Evolutionary conservation across 768 basidiomycete species (phyloP).

Genomic region (Naganishia vaughanmartiniae): DNA sequence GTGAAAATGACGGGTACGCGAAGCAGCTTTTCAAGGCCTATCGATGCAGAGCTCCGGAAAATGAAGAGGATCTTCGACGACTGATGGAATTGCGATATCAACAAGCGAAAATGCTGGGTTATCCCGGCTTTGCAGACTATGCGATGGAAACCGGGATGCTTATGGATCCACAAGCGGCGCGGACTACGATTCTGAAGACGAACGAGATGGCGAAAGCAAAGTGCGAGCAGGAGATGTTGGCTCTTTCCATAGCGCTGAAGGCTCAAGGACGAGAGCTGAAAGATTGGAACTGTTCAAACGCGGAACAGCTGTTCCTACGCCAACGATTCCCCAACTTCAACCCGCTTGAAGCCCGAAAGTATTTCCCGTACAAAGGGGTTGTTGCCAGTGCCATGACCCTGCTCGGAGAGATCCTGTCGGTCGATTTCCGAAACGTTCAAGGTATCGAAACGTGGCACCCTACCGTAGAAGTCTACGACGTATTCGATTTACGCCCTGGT

Average conservation of each 20-base stretch:
- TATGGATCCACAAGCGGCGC: neutral
- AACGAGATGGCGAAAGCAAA: neutral
- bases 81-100: conserved; percentile 3
- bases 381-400: neutral
- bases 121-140: neutral
- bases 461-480: neutral
- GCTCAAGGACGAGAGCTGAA: neutral
- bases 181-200: neutral
- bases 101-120: conserved; percentile 16
- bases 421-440: conserved; percentile 3
- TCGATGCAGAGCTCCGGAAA: neutral
- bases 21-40: neutral
- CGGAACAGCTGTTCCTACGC: neutral
- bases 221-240: neutral
- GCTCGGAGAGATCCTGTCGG: neutral
- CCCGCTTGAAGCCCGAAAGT: neutral
- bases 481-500: neutral
- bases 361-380: neutral
- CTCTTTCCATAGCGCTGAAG: neutral
- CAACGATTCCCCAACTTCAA: neutral
- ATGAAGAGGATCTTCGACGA: neutral
- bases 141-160: neutral
- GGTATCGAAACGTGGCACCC: conserved; percentile 8
- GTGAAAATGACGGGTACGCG: neutral
- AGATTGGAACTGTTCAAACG: neutral